Base-by-base conservation (phyloP, 352 stramenopile genomes). In the Lagenidium sp. region DNA sequence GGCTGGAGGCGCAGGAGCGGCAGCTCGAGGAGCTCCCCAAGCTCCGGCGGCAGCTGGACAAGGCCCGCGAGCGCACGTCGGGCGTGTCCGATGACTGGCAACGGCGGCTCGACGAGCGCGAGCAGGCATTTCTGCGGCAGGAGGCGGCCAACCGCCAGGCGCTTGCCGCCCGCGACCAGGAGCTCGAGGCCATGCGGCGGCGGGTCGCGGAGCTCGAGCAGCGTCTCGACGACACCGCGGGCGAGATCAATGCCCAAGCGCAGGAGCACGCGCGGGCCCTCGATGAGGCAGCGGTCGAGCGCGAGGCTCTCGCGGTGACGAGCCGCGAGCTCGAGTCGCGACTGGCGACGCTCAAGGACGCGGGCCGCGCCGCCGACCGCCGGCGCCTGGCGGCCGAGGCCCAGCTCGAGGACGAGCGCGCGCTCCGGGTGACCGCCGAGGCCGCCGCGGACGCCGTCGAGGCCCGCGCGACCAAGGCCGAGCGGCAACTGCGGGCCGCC, bases 121-220 rank as follows among this genome's bases (percentile, higher is more conserved):
- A 80, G 7, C 48, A 84, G 44, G 65, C 60, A 2, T 81, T 84
- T 41, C 37, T 84, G 35, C 58, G 60, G 6, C 60, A 84, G 39
- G 71, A 80, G 24, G 55, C 68, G 21, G 61, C 59, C n/a, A 73
- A 50, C 52, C 74, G 73, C 38, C 53, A 47, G 8, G 47, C 57
- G n/a, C 7, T 76, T 4, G 37, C 36, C 0, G 63, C 66, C 15
- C 57, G 54, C 7, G 53, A 58, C 1, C 29, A 39, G 3, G 47
- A 57, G 40, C 53, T 78, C 19, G 39, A 66, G 0, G 35, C 51
- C 4, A 45, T 83, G 3, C 44, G 47, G 16, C 30, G 5, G 0
- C 50, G 65, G 20, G 41, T 68, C 15, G 49, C 67, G 8, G 32
- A 57, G 16, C 46, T 76, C 3, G 10, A 4, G 11, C n/a, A 22